Base-by-base conservation (phyloP, 805 yeast genomes). In the Yarrowia alimentaria region DNA sequence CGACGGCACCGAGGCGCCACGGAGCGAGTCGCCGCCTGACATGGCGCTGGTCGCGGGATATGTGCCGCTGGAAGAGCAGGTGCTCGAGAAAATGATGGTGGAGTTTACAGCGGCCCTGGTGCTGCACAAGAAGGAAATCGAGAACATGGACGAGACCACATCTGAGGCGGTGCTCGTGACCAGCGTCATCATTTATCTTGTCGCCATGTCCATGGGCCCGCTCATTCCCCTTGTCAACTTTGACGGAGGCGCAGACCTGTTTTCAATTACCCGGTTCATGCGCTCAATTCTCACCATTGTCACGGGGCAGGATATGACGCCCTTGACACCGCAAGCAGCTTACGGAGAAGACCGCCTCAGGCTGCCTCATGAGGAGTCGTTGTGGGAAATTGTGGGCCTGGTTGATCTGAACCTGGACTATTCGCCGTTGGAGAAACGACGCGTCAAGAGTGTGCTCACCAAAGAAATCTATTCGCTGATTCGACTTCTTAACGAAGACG, bases 201-300 rank as follows among this genome's bases (percentile, higher is more conserved):
- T 40, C 10, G 48, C 48, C 4, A 40, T 40, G 48, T 40, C 48
- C 6, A 19, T 40, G 1, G 34, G 48, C 9, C 48, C 32, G 9
- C 16, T 40, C 4, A 40, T 40, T 20, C 48, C 48, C 1, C 33
- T 40, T 2, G 32, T 26, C 6, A 29, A 28, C 20, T 40, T 40
- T 10, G 26, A 28, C 14, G 48, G 48, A 11, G 48, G 48, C 12
- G 8, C 34, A 11, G 48, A 40, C 14, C 34, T 40, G 22, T 28
- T 40, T 10, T 6, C 34, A 3, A 40, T 40, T 6, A 25, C 25
- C n/a, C 24, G 48, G 2, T 26, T 26, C 26, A 14, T 40, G 26
- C 18, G 13, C 1, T n/a, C 18, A 4, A 16, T 40, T 7, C n/a
- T 25, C 5, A 26, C 32, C 10, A 37, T 24, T 4, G 17, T 37